Evolutionary conservation across 2,329 filamentous ascomycete genomes (phyloP), one percentile per base, ranked within the genome.

Genomic region (Phialophora tarda): DNA sequence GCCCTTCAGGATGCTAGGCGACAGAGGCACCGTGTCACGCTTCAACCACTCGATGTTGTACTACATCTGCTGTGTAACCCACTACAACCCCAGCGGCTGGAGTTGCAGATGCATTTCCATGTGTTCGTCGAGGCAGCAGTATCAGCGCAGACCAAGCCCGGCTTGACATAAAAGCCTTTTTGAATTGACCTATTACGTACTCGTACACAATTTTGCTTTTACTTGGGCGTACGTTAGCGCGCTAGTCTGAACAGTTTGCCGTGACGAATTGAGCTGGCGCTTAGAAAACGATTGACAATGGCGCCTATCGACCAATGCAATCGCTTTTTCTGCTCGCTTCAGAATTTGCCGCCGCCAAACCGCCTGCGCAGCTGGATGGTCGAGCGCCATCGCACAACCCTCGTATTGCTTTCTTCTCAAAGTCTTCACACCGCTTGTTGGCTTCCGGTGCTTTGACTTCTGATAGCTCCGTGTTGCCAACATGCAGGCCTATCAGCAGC

Each of bases 401-500:
- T 26, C 26, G 26, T 26, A n/a, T 21, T 44, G 17, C 38, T 44
- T 44, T 44, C 38, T 21, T 44, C 38, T 44, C 38, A 8, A 21
- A 44, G 38, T 3, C n/a, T 59, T 41, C 57, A 50, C 59, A 61
- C 59, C 59, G 59, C 59, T 48, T 50, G 26, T 60, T 51, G 26
- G 30, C 11, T 34, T 34, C 32, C 32, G 10, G 10, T 12, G 32
- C 32, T 44, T 44, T 44, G 44, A 47, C 44, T 32, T 5, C 17
- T 26, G 34, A 8, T 11, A 30, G 48, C 23, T 10, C 26, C 44
- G 17, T 34, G 26, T 8, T 47, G 14, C 21, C 23, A 38, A 32
- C 47, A 71, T 69, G 66, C 47, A 63, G 28, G 59, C 38, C 30
- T 71, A 68, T 30, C 62, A 41, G 26, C 54, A 64, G 62, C 34